Base-by-base conservation (phyloP, 805 yeast genomes). In the Candida maris region DNA sequence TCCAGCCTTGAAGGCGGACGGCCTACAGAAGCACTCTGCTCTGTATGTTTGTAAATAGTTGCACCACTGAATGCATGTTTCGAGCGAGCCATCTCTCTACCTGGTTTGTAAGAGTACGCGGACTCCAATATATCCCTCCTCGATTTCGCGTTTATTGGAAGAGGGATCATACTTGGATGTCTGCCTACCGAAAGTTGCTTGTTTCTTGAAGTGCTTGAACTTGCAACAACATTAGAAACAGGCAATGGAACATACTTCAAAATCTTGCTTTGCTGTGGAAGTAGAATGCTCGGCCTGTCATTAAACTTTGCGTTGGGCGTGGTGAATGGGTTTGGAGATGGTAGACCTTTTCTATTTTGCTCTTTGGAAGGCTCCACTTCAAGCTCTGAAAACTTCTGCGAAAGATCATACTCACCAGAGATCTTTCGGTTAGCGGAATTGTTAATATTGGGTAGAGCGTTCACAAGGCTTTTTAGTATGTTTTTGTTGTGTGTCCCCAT, bases 301-400 rank as follows among this genome's bases (percentile, higher is more conserved):
- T 28, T 28, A 6, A 36, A 35, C 29, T 44, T 47, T 18, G 46
- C 38, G 18, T 46, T 45, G 3, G 64, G 64, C 3, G 64, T 59
- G 7, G 51, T 37, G 34, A 59, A 59, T 12, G 64, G 64, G 40
- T 59, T 52, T 3, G 56, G 48, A 5, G 54, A 45, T 18, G 34
- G 25, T 10, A 22, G 27, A 8, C 15, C 21, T 34, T 27, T 22
- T 14, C 19, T 13, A 9, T 8, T 9, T 7, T 9, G 15, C 8
- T 19, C 15, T 13, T 26, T 26, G 8, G 9, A 7, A 10, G 9
- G 21, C 14, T 18, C 31, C 15, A 28, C 6, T 17, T 18, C n/a
- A 7, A 28, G 21, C 15, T 13, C 8, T 10, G 31, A 10, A 6
- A 28, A 15, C 9, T 7, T 9, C 6, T 18, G 21, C 7, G 31